These are phyloP conservation scores for Pelargonium fulgidum DNA, from an alignment of 441 rosid genomes.

Conservation along the genomic window DNA sequence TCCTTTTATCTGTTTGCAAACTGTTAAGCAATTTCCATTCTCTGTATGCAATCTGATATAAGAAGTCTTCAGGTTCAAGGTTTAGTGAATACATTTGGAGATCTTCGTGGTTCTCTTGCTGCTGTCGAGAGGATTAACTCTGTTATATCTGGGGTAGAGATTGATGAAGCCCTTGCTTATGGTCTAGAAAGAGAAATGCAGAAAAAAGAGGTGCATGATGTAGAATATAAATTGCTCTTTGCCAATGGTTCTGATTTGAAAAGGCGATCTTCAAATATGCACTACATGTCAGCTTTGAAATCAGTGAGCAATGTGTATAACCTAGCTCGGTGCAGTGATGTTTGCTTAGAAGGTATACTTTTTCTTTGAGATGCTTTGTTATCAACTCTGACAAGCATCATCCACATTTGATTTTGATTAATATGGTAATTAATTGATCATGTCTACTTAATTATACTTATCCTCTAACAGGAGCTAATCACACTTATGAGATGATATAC, in stretches of 20 bases:
- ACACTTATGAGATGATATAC: not conserved
- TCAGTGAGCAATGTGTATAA: conserved; percentile 45
- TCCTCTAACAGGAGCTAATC: not conserved
- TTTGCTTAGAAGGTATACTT: conserved; percentile 64
- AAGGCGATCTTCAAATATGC: conserved; percentile 31
- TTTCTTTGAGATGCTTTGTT: conserved; percentile 16
- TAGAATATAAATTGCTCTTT: conserved; percentile 47
- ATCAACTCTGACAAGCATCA: not conserved
- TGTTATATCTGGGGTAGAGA: conserved; percentile 62
- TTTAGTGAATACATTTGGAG: conserved; percentile 87
- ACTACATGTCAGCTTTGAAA: conserved; percentile 68
- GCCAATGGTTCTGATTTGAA: conserved; percentile 42
- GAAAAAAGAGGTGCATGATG: conserved; percentile 42
- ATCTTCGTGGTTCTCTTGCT: conserved; percentile 79
- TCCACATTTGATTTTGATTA: conserved; percentile 7
- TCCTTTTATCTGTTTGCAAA: conserved; percentile 22
- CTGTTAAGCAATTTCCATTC: conserved; percentile 15
- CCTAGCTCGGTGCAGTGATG: conserved; percentile 72
- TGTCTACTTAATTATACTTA: not conserved
- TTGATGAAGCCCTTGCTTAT: conserved; percentile 82
- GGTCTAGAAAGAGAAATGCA: conserved; percentile 81
- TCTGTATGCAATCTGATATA: conserved; percentile 16
- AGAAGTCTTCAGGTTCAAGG: conserved; percentile 72
- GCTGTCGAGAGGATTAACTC: conserved; percentile 84
- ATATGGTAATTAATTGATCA: not conserved